Evolutionary conservation across 352 stramenopile genomes (phyloP).

Genomic region (Thalassiosira exigua): DNA sequence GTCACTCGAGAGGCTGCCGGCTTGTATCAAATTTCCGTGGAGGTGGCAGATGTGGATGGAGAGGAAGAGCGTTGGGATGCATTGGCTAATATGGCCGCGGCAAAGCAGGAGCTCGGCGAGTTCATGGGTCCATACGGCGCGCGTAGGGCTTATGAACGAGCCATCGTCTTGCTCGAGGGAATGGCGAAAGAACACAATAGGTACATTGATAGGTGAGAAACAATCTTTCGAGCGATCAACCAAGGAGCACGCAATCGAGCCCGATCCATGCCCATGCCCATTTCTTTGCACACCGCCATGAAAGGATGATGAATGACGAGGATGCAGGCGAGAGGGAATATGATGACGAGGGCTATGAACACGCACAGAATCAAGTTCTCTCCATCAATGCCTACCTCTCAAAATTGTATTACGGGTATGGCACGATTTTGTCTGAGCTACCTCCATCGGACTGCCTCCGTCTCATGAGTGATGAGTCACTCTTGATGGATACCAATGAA

Average conservation of each 20-base stretch:
- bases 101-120: constrained; percentile 53
- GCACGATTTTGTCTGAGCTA: constrained; percentile 59
- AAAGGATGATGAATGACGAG: constrained; percentile 16
- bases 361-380: constrained; percentile 20
- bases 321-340: constrained; percentile 15
- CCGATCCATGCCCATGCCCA: no score
- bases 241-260: no score
- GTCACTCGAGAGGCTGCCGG: constrained; percentile 47
- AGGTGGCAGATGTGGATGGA: constrained; percentile 24
- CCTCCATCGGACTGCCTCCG: constrained; percentile 38
- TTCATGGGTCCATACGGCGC: constrained; percentile 41
- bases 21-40: constrained; percentile 52
- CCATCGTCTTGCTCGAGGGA: constrained; percentile 40
- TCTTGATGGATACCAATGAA: constrained; percentile 67
- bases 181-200: constrained; percentile 37
- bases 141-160: constrained; percentile 35
- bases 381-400: constrained; percentile 55
- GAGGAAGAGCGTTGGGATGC: constrained; percentile 62
- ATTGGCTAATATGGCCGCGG: constrained; percentile 61
- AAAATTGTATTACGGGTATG: constrained; percentile 74
- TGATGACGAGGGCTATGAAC: constrained; percentile 27
- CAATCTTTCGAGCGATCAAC: no score
- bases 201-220: constrained; percentile 22
- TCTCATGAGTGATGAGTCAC: constrained; percentile 57
- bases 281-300: no score